Evolutionary conservation across 2,329 filamentous ascomycete species (phyloP).

Genomic region (Sclerotinia borealis): DNA sequence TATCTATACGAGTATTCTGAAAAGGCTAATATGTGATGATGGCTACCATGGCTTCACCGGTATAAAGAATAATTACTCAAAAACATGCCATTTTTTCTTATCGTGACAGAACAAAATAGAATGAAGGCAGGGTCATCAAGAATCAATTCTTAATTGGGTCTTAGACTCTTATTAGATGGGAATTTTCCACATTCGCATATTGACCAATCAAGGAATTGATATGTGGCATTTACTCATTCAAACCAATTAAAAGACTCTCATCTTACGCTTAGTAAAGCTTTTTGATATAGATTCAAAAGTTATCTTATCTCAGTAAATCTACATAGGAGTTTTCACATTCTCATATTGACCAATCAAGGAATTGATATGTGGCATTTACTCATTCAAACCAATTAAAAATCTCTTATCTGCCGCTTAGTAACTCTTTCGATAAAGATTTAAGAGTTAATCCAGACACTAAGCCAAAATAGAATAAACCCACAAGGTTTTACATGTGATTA

Average conservation of each 20-base stretch:
- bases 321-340: constrained; percentile 5
- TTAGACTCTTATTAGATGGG: no score
- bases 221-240: background rate
- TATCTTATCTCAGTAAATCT: no score
- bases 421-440: background rate
- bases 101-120: no score
- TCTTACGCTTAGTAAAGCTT: background rate
- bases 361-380: background rate
- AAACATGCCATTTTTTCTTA: no score
- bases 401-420: background rate
- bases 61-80: no score
- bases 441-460: background rate
- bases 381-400: background rate
- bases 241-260: background rate
- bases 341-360: constrained; percentile 4
- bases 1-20: no score
- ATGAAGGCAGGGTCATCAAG: no score
- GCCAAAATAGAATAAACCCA: background rate
- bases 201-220: background rate
- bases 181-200: constrained; percentile 7
- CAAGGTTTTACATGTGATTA: background rate
- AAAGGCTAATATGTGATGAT: no score
- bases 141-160: no score
- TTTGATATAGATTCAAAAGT: background rate
- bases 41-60: no score